Base-by-base conservation (phyloP, 805 yeast species). In the Metschnikowia matae region DNA sequence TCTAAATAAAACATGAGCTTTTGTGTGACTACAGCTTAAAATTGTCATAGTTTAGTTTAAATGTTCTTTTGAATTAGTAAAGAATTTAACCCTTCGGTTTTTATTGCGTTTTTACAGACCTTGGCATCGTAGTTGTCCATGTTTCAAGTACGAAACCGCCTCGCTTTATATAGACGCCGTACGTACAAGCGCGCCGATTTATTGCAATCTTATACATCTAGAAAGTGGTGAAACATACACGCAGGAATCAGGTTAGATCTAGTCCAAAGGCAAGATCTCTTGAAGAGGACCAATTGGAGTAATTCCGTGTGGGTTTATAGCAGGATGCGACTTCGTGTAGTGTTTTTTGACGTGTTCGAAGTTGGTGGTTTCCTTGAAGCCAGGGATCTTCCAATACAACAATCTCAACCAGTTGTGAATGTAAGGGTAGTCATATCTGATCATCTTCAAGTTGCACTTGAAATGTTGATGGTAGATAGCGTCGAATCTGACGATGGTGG, bases 401-500 rank as follows among this genome's bases (percentile, higher is more conserved):
- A 86, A 81, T 58, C 86, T 76, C 59, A 91, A 67, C 96, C 96
- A 92, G 53, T 81, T 72, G 69, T 89, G 85, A 48, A 91, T 68
- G 59, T 75, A 70, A 20, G 97, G 97, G 66, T 82, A 92, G 55
- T 89, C 87, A 55, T 71, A 64, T 63, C 97, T 81, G 60, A 92
- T 87, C 75, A 84, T 85, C 44, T 84, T 84, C 54, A 89, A 67
- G 68, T 92, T 92, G 68, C 96, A 88, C 71, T 92, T 94, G 81
- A 92, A 94, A 68, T 92, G 97, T 68, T 91, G 96, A 48, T 86
- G 92, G 64, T 92, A 92, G 20, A 90, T 96, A 1, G 95, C 87
- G 66, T 92, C 98, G 62, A 92, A 92, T 61, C 99, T 81, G 40
- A 89, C 76, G 52, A 92, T 84, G 2, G 98, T 92, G 21, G 97